phyloP scores from a whole-genome alignment of 2,329 filamentous ascomycete genomes.

The Cladosporium sphaerospermum region DNA sequence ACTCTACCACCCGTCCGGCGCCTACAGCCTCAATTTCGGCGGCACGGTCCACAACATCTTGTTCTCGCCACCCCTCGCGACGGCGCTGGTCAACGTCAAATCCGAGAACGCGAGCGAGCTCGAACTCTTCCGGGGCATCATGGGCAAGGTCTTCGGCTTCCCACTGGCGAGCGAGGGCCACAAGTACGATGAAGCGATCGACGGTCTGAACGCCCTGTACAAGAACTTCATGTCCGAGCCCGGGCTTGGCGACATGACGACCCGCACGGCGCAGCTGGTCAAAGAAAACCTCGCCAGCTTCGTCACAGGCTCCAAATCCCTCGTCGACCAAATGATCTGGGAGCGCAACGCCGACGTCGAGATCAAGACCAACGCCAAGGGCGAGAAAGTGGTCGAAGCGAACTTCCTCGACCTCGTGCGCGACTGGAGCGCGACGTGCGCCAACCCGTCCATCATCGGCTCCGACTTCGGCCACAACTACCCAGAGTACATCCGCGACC shows the following conservation, averaged over 20 bases:
- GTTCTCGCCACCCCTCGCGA: conserved; percentile 42
- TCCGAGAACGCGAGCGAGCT: conserved; percentile 27
- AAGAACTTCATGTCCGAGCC: conserved; percentile 44
- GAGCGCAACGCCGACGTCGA: conserved; percentile 47
- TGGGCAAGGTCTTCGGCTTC: conserved; percentile 38
- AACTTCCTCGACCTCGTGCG: conserved; percentile 48
- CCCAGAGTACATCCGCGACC: conserved; percentile 47
- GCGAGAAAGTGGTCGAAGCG: conserved; percentile 45
- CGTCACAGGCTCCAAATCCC: conserved; percentile 52
- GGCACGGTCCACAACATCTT: conserved; percentile 47
- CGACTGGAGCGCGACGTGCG: conserved; percentile 50
- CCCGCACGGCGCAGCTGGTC: conserved; percentile 33
- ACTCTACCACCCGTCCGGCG: conserved; percentile 31
- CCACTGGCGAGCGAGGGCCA: conserved; percentile 30
- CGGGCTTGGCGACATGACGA: conserved; percentile 38
- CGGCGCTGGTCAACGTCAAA: conserved; percentile 35
- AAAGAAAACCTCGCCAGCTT: conserved; percentile 48
- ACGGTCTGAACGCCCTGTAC: conserved; percentile 30
- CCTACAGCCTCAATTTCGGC: conserved; percentile 46
- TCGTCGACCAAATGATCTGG: conserved; percentile 58
- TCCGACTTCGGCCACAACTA: conserved; percentile 46
- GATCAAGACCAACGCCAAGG: conserved; percentile 32
- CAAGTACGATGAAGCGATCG: conserved; percentile 31
- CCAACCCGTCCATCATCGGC: conserved; percentile 48
- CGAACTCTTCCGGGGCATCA: conserved; percentile 21